phyloP scores from a whole-genome alignment of 306 rosid genomes.

The Sphenostylis stenocarpa region DNA sequence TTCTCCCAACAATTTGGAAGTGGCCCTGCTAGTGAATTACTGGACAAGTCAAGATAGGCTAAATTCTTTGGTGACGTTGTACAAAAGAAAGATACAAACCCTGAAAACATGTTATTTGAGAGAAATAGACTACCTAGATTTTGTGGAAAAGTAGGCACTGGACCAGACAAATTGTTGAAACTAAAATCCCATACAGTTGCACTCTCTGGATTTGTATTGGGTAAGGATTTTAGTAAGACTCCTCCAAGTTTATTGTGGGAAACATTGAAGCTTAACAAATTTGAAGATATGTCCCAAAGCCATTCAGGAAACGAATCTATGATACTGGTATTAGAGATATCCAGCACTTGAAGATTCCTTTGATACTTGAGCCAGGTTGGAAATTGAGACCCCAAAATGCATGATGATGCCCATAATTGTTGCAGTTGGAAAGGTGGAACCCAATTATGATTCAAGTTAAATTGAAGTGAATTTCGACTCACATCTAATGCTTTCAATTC shows the following conservation, averaged over 20 bases:
- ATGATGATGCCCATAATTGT: fast-evolving
- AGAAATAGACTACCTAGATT: not conserved
- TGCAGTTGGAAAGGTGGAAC: slow-evolving; percentile 29
- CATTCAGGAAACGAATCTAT: not conserved
- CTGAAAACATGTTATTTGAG: not conserved
- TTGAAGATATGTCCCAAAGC: not conserved
- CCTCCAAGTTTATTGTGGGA: slow-evolving; percentile 30
- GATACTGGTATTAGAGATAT: not conserved
- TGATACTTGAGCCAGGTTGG: slow-evolving; percentile 47
- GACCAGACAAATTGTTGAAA: slow-evolving; percentile 24
- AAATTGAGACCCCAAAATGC: slow-evolving; percentile 39
- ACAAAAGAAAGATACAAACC: slow-evolving; percentile 10
- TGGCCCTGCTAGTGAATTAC: slow-evolving; percentile 19
- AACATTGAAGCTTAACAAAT: not conserved
- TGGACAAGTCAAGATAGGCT: not conserved
- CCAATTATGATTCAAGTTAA: slow-evolving; percentile 13
- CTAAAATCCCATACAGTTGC: not conserved
- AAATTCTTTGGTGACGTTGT: not conserved
- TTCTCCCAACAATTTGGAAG: slow-evolving; percentile 24
- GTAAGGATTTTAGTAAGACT: not conserved
- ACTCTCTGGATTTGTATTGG: not conserved
- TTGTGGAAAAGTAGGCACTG: not conserved
- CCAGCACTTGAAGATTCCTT: not conserved
- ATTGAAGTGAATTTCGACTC: not conserved
- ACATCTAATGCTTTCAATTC: not conserved